Evolutionary conservation across 768 basidiomycete species (phyloP), one percentile per base, ranked within the genome.

Genomic region (Phlebiopsis gigantea): DNA sequence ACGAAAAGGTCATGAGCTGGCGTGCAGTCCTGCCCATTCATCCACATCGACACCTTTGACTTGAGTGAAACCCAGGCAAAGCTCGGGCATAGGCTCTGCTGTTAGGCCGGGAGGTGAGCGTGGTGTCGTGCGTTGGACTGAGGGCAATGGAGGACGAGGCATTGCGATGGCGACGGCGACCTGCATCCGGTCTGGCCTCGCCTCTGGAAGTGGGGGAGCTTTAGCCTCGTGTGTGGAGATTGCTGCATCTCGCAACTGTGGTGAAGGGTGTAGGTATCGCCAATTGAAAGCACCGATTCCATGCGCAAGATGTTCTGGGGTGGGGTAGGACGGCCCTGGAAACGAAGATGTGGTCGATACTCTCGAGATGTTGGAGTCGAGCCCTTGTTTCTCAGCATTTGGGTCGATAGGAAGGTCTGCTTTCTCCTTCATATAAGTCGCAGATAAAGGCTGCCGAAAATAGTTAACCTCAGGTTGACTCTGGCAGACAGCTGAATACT

Each of bases 121-220:
- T 42, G 25, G 49, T 31, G 25, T 17, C 17, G 56, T 9, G 8
- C 47, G 47, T 9, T 25, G 5, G 22, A 25, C 5, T 25, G 45
- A 5, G 17, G 26, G 47, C 4, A 10, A 7, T 21, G 49, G 5
- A 1, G 22, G 49, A 4, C 49, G 29, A 2, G 56, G 56, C 56
- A 57, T 57, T 1, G 56, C 56, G 25, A 57, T 57, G 2, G 56
- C 56, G 17, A 57, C 56, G 5, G 56, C 48, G 5, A 57, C 25
- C n/a, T 52, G 56, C 49, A 57, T 31, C 21, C 10, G 41, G 15
- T 49, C 56, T 5, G 46, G 41, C 31, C 28, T 47, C 12, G 24
- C 17, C 5, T 45, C 44, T 15, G 19, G 4, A 1, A 6, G 21
- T 24, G 42, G 24, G 22, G 9, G 29, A 6, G 55, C n/a, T n/a